Percentiles rank a stretch among this genome's conserved stretches.
Conservation (phyloP, 1,284 basidiomycete genomes). For the Anthracocystis setariae region DNA sequence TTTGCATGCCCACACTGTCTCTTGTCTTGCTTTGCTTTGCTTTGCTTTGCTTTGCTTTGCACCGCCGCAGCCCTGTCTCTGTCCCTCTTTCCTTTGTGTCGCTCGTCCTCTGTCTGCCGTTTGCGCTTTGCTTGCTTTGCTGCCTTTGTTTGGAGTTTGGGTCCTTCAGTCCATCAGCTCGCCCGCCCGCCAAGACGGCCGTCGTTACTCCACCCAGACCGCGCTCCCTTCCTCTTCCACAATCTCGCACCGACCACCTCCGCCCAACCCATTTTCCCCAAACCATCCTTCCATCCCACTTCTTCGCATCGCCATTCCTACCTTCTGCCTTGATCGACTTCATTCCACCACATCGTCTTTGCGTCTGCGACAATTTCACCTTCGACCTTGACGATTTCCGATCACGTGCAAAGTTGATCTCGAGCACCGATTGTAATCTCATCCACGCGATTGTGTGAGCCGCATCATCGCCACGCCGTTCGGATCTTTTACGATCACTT, state of each 20-base stretch:
- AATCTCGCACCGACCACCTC: constrained; percentile 43
- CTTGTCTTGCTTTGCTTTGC: not conserved
- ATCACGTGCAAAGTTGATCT: not conserved
- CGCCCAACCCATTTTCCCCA: constrained; percentile 6
- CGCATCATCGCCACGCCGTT: not conserved
- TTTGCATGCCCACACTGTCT: not conserved
- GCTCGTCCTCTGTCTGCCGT: not conserved
- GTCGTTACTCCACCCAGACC: constrained; percentile 2
- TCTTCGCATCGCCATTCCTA: not conserved
- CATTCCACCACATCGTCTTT: not conserved
- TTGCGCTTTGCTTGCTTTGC: not conserved
- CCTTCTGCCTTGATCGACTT: not conserved
- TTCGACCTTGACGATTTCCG: not conserved
- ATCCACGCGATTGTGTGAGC: not conserved
- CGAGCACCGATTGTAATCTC: not conserved
- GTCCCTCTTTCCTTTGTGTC: not conserved
- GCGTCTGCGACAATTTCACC: not conserved
- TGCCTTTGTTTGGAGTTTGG: not conserved
- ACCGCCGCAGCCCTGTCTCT: not conserved
- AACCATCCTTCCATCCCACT: constrained; percentile 4
- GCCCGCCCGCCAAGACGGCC: no score
- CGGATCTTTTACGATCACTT: not conserved
- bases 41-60: not conserved
- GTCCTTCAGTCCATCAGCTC: not conserved
- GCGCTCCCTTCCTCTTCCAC: not conserved